Evolutionary conservation across 2,329 filamentous ascomycete genomes (phyloP), one percentile per base, ranked within the genome.

Genomic region (Aspergillus brasiliensis): DNA sequence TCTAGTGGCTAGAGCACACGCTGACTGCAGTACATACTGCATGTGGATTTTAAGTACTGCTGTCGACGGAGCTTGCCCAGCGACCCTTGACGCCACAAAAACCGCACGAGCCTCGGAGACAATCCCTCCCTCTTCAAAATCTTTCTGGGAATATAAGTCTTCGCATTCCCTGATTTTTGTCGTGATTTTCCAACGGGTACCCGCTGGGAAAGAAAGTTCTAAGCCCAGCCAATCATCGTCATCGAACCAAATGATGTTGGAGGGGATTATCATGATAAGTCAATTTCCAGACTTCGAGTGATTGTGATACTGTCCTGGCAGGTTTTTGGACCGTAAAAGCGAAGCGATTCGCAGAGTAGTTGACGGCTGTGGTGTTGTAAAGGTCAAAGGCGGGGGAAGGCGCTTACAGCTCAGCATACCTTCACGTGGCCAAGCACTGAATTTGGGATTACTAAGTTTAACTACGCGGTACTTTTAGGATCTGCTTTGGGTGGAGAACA

Each of bases 171-270:
- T 19, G 13, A 60, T 37, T 8, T 60, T 60, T 15, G 2, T 48
- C 11, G 52, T 38, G 8, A 60, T 8, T 17, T 21, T 49, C 58
- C 58, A 49, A 3, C 31, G 23, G 2, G 58, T 47, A n/a, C 58
- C 53, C 3, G 3, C 46, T 3, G 58, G 48, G 15, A 60, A 57
- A 44, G 23, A 31, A 2, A 60, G 13, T 13, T 48, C 48, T 5
- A 28, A n/a, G n/a, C 40, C 40, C 7, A 57, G 46, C 23, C 49
- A 54, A 11, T 57, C 49, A 11, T 54, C 42, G 3, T 60, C 54
- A 2, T 57, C 44, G 7, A 60, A 57, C 54, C 54, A 57, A 15
- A 46, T 57, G 28, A 60, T 57, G n/a, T 51, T 21, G 13, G 53
- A 47, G 2, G 42, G 23, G 7, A 47, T 56, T 8, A 10, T 47